Conservation (phyloP, 2,329 filamentous ascomycete genomes). For the Alternaria atra region DNA sequence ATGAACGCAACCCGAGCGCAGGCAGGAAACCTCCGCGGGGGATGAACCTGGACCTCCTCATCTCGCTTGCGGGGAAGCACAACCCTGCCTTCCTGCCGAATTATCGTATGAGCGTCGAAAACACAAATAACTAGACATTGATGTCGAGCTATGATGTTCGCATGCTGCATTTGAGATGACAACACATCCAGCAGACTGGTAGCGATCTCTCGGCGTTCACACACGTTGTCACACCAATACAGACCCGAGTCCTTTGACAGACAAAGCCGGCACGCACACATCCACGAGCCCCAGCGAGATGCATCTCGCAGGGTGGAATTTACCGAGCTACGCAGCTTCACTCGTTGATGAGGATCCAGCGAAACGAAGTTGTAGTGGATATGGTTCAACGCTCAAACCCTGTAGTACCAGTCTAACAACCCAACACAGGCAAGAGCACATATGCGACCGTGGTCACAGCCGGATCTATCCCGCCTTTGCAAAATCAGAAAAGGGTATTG, state of each 20-base stretch:
- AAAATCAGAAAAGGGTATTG: background rate
- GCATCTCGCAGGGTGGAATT: background rate
- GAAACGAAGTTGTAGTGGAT: background rate
- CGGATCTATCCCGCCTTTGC: background rate
- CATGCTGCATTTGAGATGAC: conserved; percentile 10
- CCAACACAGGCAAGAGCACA: background rate
- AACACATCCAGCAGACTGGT: conserved; percentile 8
- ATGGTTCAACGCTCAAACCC: background rate
- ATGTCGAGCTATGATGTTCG: conserved; percentile 11
- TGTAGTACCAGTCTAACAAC: background rate
- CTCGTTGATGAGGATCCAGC: background rate
- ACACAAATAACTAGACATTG: conserved; percentile 11
- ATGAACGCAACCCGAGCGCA: conserved; percentile 14
- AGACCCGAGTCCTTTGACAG: background rate
- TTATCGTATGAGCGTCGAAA: conserved; percentile 13
- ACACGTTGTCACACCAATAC: conserved; percentile 6
- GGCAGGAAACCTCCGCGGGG: conserved; percentile 5
- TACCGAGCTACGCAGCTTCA: background rate
- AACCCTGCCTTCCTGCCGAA: conserved; percentile 13
- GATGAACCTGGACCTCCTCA: conserved; percentile 14
- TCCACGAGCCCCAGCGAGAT: background rate
- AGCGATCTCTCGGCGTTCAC: conserved; percentile 11
- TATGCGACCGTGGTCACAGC: background rate
- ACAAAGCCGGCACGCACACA: background rate
- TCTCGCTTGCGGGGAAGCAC: conserved; percentile 20